These are phyloP conservation scores for Picochlorum sp. DNA, from an alignment of 139 green algal genomes.

Conservation along the genomic window DNA sequence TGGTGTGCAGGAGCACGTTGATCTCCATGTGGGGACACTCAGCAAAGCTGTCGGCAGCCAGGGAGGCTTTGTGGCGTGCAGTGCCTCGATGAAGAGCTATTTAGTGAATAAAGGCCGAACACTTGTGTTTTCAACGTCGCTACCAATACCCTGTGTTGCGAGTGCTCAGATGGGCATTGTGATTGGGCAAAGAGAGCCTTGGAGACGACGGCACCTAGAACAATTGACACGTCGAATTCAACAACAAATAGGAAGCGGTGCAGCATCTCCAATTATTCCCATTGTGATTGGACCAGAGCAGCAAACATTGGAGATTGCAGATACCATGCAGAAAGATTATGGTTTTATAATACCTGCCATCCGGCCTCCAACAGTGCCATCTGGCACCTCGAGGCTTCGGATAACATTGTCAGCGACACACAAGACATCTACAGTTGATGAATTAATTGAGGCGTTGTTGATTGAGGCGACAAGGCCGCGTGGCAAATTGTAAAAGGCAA, in stretches of 20 bases:
- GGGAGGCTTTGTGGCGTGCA: slow-evolving; percentile 82
- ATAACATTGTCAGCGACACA: slow-evolving; percentile 75
- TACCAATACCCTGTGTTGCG: slow-evolving; percentile 69
- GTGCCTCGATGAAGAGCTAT: slow-evolving; percentile 38
- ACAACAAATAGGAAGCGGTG: no score
- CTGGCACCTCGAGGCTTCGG: slow-evolving; percentile 67
- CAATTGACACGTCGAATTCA: slow-evolving; percentile 33
- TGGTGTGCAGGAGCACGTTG: slow-evolving; percentile 52
- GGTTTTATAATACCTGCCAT: slow-evolving; percentile 89
- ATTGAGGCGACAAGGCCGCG: no score
- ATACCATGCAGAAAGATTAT: slow-evolving; percentile 37
- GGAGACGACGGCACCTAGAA: slow-evolving; percentile 54
- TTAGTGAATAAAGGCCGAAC: slow-evolving; percentile 60
- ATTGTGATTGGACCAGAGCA: slow-evolving; percentile 71
- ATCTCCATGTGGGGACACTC: slow-evolving; percentile 88
- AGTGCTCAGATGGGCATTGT: slow-evolving; percentile 58
- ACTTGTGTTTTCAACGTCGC: slow-evolving; percentile 75
- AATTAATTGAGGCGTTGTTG: slow-evolving; percentile 27
- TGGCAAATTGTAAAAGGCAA: no score
- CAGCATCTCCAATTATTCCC: slow-evolving; percentile 71
- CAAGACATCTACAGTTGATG: slow-evolving; percentile 43
- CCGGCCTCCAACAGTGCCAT: slow-evolving; percentile 80
- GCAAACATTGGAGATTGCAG: slow-evolving; percentile 40
- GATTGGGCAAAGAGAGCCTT: slow-evolving; percentile 56
- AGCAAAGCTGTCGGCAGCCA: slow-evolving; percentile 81